These are phyloP conservation scores for Ceratobasidium sp. DNA, from an alignment of 1,284 basidiomycete genomes.

Conservation along the genomic window DNA sequence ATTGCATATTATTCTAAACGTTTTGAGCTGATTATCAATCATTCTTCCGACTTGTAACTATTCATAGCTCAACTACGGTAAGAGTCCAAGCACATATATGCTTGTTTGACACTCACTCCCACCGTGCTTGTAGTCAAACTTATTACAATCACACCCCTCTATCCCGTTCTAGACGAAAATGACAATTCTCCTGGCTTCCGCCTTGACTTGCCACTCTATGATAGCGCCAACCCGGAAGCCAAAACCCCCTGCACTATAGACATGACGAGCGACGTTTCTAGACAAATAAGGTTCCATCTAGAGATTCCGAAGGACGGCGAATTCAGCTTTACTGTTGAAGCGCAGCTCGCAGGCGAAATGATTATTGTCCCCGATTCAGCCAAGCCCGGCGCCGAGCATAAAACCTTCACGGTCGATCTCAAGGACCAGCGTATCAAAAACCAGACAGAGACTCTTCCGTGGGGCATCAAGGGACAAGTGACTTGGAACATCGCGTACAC, in stretches of 20 bases:
- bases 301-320: neutral
- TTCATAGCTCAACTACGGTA: too few relatives aligned
- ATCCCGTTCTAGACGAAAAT: neutral
- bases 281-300: neutral
- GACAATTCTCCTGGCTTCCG: neutral
- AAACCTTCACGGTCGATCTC: neutral
- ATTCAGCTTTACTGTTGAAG: neutral
- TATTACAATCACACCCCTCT: neutral
- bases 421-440: too few relatives aligned
- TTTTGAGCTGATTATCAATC: too few relatives aligned
- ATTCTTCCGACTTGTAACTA: too few relatives aligned
- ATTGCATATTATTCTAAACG: too few relatives aligned
- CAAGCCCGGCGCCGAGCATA: too few relatives aligned
- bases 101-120: too few relatives aligned
- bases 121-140: too few relatives aligned
- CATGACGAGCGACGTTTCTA: neutral
- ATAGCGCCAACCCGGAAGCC: too few relatives aligned
- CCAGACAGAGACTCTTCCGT: neutral
- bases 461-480: neutral
- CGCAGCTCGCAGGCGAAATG: neutral
- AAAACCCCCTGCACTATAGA: conserved; percentile 6
- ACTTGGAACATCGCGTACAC: neutral
- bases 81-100: too few relatives aligned
- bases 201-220: neutral
- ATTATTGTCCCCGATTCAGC: neutral